These are phyloP conservation scores for Filosporella fistucella DNA, from an alignment of 495 filamentous ascomycete genomes.

Conservation along the genomic window DNA sequence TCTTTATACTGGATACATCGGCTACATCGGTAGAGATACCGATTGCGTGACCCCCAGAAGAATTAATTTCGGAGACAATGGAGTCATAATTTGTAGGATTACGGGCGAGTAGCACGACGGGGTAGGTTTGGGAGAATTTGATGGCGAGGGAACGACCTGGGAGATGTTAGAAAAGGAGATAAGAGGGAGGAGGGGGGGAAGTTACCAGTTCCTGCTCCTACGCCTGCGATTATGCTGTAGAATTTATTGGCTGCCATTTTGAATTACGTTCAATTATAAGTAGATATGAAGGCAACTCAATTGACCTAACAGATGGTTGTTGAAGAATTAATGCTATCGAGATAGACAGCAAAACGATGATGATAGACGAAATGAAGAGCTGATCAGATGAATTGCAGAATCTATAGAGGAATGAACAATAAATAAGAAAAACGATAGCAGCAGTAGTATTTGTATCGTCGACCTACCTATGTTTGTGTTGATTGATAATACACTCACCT, in stretches of 20 bases:
- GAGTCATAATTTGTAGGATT: slow-evolving; percentile 53
- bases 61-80: slow-evolving; percentile 62
- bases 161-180: slow-evolving; percentile 3
- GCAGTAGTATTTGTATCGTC: too few species aligned
- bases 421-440: too few species aligned
- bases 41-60: slow-evolving; percentile 55
- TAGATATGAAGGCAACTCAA: too few species aligned
- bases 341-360: too few species aligned
- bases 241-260: slow-evolving; percentile 35
- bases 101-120: slow-evolving; percentile 61
- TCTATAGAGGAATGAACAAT: too few species aligned
- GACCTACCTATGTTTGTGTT: too few species aligned
- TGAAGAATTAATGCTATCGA: too few species aligned
- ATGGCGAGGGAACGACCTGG: slow-evolving; percentile 43
- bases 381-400: too few species aligned
- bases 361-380: too few species aligned
- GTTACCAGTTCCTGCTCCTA: slow-evolving; percentile 65
- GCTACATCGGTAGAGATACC: slow-evolving; percentile 66
- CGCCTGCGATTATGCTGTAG: slow-evolving; percentile 70
- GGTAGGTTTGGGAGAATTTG: slow-evolving; percentile 58
- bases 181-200: not conserved
- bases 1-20: slow-evolving; percentile 43
- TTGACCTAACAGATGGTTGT: too few species aligned
- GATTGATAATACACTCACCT: too few species aligned
- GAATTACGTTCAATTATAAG: too few species aligned